Conservation (phyloP, 345 rosid genomes). For the Bretschneidera sinensis region DNA sequence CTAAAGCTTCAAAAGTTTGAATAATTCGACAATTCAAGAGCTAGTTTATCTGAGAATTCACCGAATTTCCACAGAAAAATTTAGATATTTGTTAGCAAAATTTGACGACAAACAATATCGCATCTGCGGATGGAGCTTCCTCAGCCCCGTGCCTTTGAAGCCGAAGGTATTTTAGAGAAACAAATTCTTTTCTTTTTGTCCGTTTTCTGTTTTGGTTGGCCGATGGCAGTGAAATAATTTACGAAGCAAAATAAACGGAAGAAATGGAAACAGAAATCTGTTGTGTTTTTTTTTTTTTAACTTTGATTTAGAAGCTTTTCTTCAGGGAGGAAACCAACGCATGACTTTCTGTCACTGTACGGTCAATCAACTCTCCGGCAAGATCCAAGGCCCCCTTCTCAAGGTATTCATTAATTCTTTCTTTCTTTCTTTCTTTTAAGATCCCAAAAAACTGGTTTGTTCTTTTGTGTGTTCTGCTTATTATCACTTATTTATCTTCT, state of each 20-base stretch:
- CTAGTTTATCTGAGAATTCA: not conserved
- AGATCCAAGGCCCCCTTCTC: slow-evolving; percentile 79
- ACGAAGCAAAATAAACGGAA: not conserved
- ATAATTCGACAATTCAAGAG: slow-evolving; percentile 8
- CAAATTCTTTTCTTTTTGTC: not conserved
- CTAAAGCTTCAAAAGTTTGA: not conserved
- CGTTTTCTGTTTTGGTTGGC: not conserved
- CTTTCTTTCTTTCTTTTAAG: slow-evolving; percentile 14
- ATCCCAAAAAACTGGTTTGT: slow-evolving; percentile 15
- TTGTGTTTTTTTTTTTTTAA: slow-evolving; percentile 1
- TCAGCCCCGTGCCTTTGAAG: slow-evolving; percentile 62
- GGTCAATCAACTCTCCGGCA: slow-evolving; percentile 65
- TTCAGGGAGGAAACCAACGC: slow-evolving; percentile 84
- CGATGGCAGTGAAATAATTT: not conserved
- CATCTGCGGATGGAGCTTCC: slow-evolving; percentile 72
- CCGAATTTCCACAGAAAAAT: slow-evolving; percentile 11
- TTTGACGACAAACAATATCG: not conserved
- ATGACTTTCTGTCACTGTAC: slow-evolving; percentile 88
- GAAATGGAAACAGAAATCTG: not conserved
- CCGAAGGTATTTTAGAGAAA: slow-evolving; percentile 48
- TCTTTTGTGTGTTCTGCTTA: slow-evolving; percentile 3
- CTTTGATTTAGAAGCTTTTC: slow-evolving; percentile 34
- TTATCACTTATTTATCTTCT: not conserved
- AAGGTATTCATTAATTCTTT: slow-evolving; percentile 43
- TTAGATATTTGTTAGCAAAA: no score